These are phyloP conservation scores for Jacaranda mimosifolia DNA, from an alignment of 257 asterid species.

Conservation along the genomic window DNA sequence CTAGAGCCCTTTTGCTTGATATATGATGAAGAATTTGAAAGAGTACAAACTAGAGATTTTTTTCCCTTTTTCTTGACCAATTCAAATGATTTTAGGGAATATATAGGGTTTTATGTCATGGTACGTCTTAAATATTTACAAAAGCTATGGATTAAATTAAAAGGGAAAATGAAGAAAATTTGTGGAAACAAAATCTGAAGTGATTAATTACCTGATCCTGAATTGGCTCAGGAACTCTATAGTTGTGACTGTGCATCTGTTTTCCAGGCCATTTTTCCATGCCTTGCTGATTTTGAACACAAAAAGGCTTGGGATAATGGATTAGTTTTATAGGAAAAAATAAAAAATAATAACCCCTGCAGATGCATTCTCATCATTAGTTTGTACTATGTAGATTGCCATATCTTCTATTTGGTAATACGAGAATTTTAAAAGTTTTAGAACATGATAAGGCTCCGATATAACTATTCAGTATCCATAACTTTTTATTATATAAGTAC, in stretches of 20 bases:
- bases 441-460: too few species aligned
- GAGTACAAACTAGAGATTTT: slow-evolving; percentile 31
- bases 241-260: slow-evolving; percentile 75
- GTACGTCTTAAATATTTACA: too few species aligned
- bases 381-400: too few species aligned
- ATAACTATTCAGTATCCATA: too few species aligned
- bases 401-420: not conserved
- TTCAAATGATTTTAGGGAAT: not conserved
- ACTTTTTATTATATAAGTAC: too few species aligned
- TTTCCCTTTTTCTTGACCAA: not conserved
- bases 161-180: not conserved
- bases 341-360: too few species aligned
- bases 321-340: too few species aligned
- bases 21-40: slow-evolving; percentile 18
- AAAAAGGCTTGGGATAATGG: not conserved
- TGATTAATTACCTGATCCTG: slow-evolving; percentile 49
- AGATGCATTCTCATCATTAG: too few species aligned
- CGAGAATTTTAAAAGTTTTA: too few species aligned
- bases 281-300: slow-evolving; percentile 43
- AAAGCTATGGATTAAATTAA: too few species aligned
- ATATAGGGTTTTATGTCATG: not conserved
- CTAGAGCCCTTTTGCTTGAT: slow-evolving; percentile 7
- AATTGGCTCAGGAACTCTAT: slow-evolving; percentile 62
- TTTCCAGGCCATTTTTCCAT: slow-evolving; percentile 66
- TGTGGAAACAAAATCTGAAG: not conserved